A percentile compares a stretch with the other conserved stretches of the same genome.
These are phyloP conservation scores for Aphanomyces cochlioides DNA, from an alignment of 352 stramenopile species.

Conservation along the genomic window DNA sequence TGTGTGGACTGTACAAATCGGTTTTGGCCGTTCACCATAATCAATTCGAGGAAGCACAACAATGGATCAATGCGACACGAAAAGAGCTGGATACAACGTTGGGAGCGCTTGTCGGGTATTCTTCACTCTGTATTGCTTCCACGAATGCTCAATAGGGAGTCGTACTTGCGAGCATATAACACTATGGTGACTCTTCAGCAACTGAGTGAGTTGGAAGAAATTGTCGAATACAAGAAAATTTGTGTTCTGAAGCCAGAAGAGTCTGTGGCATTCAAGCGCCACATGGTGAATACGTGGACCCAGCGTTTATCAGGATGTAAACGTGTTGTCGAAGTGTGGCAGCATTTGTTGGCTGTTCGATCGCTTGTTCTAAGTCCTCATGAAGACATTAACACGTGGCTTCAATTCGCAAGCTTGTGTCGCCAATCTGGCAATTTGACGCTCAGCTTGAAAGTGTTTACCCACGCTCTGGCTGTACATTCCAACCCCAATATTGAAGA, in stretches of 20 bases:
- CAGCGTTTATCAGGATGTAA: conserved; percentile 83
- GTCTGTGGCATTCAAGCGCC: conserved; percentile 67
- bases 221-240: conserved; percentile 92
- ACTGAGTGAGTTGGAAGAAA: conserved; percentile 96
- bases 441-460: conserved; percentile 86
- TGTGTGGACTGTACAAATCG: conserved; percentile 61
- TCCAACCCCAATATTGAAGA: conserved; percentile 37
- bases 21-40: conserved; percentile 93
- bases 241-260: conserved; percentile 71
- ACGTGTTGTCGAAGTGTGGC: conserved; percentile 89
- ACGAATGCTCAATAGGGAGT: conserved; percentile 55
- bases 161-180: conserved; percentile 95
- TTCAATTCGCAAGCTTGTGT: conserved; percentile 91
- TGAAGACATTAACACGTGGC: conserved; percentile 89
- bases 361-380: conserved; percentile 77
- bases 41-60: conserved; percentile 88
- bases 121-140: background rate
- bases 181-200: conserved; percentile 97
- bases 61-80: conserved; percentile 91
- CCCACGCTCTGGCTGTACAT: conserved; percentile 63
- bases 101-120: conserved; percentile 86
- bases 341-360: conserved; percentile 92
- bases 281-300: conserved; percentile 86
- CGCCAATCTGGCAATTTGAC: conserved; percentile 82
- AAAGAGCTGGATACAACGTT: conserved; percentile 93